These are phyloP conservation scores for Achaetomiella virescens DNA, from an alignment of 495 filamentous ascomycete genomes.

Conservation along the genomic window DNA sequence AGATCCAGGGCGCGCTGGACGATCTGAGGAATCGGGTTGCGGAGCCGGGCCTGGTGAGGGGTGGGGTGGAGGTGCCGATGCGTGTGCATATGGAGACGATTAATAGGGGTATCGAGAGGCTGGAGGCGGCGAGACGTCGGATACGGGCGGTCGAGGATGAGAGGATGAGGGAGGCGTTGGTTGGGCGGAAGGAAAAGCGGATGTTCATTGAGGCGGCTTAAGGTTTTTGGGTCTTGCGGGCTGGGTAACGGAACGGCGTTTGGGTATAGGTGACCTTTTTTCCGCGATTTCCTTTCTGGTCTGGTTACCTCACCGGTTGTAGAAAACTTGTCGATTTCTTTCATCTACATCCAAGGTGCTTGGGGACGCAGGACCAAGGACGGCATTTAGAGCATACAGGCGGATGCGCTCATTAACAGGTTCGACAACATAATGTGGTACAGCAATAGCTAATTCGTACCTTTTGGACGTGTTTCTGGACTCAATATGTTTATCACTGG, in stretches of 20 bases:
- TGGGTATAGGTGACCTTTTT: background rate
- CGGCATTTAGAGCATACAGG: background rate
- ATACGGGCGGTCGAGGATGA: constrained; percentile 55
- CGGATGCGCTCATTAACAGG: background rate
- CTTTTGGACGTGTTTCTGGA: background rate
- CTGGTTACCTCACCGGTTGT: background rate
- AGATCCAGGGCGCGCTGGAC: constrained; percentile 59
- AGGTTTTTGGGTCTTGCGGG: background rate
- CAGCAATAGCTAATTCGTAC: background rate
- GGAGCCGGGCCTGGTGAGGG: constrained; percentile 48
- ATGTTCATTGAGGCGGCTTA: constrained; percentile 20
- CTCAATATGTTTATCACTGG: background rate
- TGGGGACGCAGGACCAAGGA: background rate
- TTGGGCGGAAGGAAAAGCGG: constrained; percentile 31
- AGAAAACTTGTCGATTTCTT: background rate
- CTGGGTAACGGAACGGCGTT: constrained; percentile 3
- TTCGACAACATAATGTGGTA: background rate
- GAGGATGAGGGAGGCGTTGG: constrained; percentile 44
- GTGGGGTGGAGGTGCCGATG: constrained; percentile 47
- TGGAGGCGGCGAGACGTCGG: constrained; percentile 51
- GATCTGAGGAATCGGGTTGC: constrained; percentile 61
- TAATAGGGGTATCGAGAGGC: constrained; percentile 56
- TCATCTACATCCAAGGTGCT: background rate
- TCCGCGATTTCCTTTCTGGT: background rate
- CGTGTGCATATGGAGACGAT: constrained; percentile 66